A percentile compares a stretch with the other conserved stretches of the same genome.
Conservation (phyloP, 2,329 filamentous ascomycete species). For the Claviceps lovelessii region DNA sequence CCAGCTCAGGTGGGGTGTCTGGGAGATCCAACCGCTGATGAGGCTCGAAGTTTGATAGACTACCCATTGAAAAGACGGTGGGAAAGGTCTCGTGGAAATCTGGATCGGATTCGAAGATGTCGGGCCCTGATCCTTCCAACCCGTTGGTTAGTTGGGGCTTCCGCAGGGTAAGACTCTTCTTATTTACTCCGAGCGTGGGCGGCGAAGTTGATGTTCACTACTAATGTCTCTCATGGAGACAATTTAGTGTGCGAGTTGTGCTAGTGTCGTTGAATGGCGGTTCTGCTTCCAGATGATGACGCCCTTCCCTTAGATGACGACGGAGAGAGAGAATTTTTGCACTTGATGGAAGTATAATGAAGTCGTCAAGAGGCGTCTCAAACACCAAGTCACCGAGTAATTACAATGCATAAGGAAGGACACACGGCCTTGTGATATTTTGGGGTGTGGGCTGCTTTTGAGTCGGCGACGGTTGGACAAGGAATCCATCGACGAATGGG, state of each 20-base stretch:
- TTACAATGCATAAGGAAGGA: background rate
- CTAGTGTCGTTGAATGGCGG: background rate
- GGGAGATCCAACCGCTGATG: slow-evolving; percentile 35
- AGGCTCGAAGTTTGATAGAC: slow-evolving; percentile 35
- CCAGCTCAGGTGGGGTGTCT: slow-evolving; percentile 40
- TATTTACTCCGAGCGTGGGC: background rate
- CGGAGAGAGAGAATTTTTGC: too few species aligned
- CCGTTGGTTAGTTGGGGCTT: background rate
- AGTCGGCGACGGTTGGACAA: slow-evolving; percentile 5
- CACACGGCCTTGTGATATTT: background rate
- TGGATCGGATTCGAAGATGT: background rate
- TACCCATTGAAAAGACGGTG: slow-evolving; percentile 36
- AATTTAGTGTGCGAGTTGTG: background rate
- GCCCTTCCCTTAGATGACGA: background rate
- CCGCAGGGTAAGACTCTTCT: background rate
- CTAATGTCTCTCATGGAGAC: background rate
- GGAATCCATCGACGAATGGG: slow-evolving; percentile 2
- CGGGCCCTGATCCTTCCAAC: background rate
- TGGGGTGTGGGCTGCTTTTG: slow-evolving; percentile 13
- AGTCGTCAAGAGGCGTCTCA: background rate
- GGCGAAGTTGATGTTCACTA: background rate
- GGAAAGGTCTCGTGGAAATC: background rate
- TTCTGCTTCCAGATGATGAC: background rate
- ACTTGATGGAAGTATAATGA: background rate
- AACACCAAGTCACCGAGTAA: too few species aligned